These are phyloP conservation scores for Ustilago shanxiensis DNA, from an alignment of 1,284 basidiomycete genomes.

Conservation along the genomic window DNA sequence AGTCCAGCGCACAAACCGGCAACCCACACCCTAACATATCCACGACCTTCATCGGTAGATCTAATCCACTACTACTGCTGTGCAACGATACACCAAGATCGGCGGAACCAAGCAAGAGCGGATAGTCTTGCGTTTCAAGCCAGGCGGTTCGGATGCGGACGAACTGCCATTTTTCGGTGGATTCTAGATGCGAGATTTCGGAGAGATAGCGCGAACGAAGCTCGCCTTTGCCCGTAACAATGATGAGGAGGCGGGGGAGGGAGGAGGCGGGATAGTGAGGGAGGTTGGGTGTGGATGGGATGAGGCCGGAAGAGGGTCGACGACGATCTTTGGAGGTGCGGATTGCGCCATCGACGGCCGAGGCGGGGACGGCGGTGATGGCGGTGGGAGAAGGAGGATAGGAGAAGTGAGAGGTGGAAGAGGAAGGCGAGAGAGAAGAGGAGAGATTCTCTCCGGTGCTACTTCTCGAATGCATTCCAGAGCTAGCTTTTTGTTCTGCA, in stretches of 20 bases:
- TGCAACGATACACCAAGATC: conserved; percentile 94
- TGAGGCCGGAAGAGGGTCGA: conserved; percentile 37
- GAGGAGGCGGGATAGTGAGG: conserved; percentile 37
- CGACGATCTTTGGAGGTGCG: conserved; percentile 37
- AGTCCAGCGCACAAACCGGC: conserved; percentile 90
- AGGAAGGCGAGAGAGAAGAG: conserved; percentile 31
- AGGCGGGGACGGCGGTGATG: no score
- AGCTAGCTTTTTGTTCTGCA: background rate
- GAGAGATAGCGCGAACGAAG: conserved; percentile 81
- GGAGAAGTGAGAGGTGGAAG: conserved; percentile 14
- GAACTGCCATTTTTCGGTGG: conserved; percentile 79
- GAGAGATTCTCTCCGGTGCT: conserved; percentile 28
- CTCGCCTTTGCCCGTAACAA: conserved; percentile 94
- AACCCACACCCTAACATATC: conserved; percentile 98
- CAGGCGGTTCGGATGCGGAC: conserved; percentile 77
- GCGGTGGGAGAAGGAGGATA: background rate
- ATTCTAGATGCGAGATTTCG: conserved; percentile 76
- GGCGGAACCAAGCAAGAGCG: conserved; percentile 77
- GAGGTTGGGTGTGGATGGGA: conserved; percentile 28
- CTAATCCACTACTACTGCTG: conserved; percentile 87
- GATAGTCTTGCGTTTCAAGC: conserved; percentile 61
- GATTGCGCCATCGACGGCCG: conserved; percentile 1
- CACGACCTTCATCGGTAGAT: conserved; percentile 99
- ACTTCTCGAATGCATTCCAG: conserved; percentile 21
- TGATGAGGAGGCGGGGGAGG: conserved; percentile 73